Base-by-base conservation (phyloP, 1,284 basidiomycete genomes). In the Trametes pubescens region DNA sequence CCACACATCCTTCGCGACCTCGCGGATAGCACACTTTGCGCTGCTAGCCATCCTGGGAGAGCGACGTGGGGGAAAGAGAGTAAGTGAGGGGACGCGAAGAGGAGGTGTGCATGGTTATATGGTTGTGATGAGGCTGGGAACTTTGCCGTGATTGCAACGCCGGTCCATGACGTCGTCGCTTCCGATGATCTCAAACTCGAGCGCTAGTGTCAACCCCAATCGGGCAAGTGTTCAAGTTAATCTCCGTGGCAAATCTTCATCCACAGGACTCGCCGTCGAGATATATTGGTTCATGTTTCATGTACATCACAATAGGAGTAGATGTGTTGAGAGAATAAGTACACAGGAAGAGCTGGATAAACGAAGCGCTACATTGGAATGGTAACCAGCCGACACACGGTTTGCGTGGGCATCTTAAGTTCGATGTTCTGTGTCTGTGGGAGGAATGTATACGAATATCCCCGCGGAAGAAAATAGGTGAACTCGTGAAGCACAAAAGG, bases 1-100 rank as follows among this genome's bases (percentile, higher is more conserved):
- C 88, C 88, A 91, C n/a, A 92, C 79, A 64, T 83, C 82, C 63
- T 82, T 82, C 8, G 78, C 74, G 52, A 92, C 60, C 53, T 61
- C 60, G 46, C 60, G 60, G 2, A 61, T 61, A 11, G 60, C 60
- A 32, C 60, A 61, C 53, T 61, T 61, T 7, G 60, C 21, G 38
- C 38, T 56, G 32, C 37, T 51, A 35, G 53, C 22, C 60, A 61
- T 61, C 21, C 22, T 22, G 11, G 10, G 6, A 10, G 37, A 18
- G 8, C 5, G 18, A 29, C 16, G 32, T 26, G n/a, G 47, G 38
- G 40, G 47, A 13, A 21, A 22, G 35, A 29, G 32, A 11, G 37
- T 24, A 38, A 34, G 26, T 7, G 22, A 16, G 10, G 5, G 29
- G 29, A 34, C 4, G 24, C n/a, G 24, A 48, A 14, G 47, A 16